phyloP scores from a whole-genome alignment of 805 yeast species.

The Zygotorulaspora florentina region DNA sequence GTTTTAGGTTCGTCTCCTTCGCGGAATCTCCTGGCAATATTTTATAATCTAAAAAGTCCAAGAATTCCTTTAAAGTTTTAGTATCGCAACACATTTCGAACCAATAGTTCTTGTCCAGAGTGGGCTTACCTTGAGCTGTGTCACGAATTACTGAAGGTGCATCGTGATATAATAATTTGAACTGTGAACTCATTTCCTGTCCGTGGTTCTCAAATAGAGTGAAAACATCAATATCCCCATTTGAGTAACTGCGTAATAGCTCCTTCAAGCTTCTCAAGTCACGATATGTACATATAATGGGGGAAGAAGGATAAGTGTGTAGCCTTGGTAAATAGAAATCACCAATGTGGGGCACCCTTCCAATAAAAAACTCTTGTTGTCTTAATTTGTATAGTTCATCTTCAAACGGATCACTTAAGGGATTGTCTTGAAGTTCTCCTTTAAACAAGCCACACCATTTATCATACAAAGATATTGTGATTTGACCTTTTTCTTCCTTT shows the following conservation, averaged over 20 bases:
- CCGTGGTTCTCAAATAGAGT: constrained; percentile 24
- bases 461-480: constrained; percentile 20
- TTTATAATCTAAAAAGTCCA: constrained; percentile 23
- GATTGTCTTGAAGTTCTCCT: constrained; percentile 26
- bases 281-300: constrained; percentile 19
- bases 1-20: not conserved
- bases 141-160: constrained; percentile 23
- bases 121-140: constrained; percentile 9
- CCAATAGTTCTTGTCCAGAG: constrained; percentile 24
- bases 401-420: constrained; percentile 27
- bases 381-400: constrained; percentile 29
- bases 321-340: constrained; percentile 33
- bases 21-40: constrained; percentile 8
- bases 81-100: constrained; percentile 29
- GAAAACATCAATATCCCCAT: constrained; percentile 23
- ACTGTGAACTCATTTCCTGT: constrained; percentile 21
- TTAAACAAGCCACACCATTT: constrained; percentile 27
- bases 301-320: constrained; percentile 12
- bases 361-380: constrained; percentile 31
- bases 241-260: constrained; percentile 21
- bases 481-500: constrained; percentile 13
- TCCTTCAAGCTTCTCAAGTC: constrained; percentile 19
- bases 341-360: constrained; percentile 30
- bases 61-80: constrained; percentile 22
- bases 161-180: constrained; percentile 30